phyloP scores from a whole-genome alignment of 2,329 filamentous ascomycete genomes.

The Periconia sp. region DNA sequence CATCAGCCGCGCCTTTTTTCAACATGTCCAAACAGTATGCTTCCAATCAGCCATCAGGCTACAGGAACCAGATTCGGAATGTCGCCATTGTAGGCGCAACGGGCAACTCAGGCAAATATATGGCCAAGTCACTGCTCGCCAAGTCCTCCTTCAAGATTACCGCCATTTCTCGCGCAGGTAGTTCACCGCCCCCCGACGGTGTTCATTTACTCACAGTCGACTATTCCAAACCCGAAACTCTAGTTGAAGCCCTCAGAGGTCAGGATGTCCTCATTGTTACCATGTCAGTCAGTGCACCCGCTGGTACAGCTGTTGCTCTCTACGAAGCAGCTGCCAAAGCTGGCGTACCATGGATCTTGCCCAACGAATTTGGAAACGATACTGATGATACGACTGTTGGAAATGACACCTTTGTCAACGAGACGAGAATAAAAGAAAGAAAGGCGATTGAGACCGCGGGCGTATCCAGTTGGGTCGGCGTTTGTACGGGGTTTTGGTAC shows the following conservation, averaged over 20 bases:
- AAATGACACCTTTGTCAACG: neutral
- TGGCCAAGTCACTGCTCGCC: conserved; percentile 33
- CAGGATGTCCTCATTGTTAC: conserved; percentile 47
- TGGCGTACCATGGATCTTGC: conserved; percentile 43
- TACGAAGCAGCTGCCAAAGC: conserved; percentile 41
- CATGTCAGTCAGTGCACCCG: conserved; percentile 28
- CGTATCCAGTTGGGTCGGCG: conserved; percentile 17
- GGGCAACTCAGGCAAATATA: conserved; percentile 34
- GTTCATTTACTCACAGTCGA: conserved; percentile 42
- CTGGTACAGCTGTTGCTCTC: conserved; percentile 31
- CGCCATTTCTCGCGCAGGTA: conserved; percentile 45
- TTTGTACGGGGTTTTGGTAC: conserved; percentile 38
- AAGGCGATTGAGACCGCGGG: conserved; percentile 20
- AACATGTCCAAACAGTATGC: conserved; percentile 1
- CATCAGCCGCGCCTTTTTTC: neutral
- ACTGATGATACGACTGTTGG: conserved; percentile 12
- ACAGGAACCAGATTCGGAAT: conserved; percentile 25
- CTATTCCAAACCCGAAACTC: conserved; percentile 39
- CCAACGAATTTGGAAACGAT: conserved; percentile 42
- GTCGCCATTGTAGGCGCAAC: conserved; percentile 42
- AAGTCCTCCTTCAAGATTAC: conserved; percentile 39
- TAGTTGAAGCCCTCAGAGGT: conserved; percentile 39
- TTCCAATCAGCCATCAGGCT: neutral
- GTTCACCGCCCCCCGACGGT: conserved; percentile 45
- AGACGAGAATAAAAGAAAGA: conserved; percentile 4